Evolutionary conservation across 2,329 filamentous ascomycete species (phyloP).

Genomic region (Cadophora gregata): DNA sequence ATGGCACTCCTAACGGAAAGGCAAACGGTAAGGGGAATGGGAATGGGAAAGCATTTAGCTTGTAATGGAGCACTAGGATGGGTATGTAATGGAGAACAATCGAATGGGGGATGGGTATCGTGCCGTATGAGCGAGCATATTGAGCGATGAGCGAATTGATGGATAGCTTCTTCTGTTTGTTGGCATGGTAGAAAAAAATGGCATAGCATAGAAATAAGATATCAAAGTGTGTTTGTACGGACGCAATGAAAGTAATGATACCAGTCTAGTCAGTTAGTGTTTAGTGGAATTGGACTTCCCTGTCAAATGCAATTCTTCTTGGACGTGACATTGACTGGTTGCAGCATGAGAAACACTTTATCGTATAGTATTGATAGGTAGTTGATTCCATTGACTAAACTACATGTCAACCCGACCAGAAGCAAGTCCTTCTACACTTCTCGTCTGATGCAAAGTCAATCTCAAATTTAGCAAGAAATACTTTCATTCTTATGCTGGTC

Average conservation of each 20-base stretch:
- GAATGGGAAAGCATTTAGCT: conserved; percentile 6
- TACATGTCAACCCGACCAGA: no score
- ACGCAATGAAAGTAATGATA: no score
- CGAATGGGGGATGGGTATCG: not conserved
- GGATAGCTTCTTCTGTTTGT: conserved; percentile 1
- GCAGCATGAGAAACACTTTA: no score
- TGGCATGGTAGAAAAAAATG: not conserved
- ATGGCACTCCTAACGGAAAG: not conserved
- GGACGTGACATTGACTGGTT: no score
- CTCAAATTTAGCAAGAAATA: no score
- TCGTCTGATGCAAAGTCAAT: no score
- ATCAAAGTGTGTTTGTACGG: not conserved
- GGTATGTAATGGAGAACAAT: conserved; percentile 9
- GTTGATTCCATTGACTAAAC: no score
- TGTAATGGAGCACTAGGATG: not conserved
- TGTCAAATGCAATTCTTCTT: no score
- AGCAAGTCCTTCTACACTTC: no score
- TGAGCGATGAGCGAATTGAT: not conserved
- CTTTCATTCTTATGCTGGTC: not conserved
- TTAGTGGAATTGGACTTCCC: no score
- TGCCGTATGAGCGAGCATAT: conserved; percentile 2
- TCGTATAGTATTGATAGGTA: no score
- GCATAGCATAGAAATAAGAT: conserved; percentile 1
- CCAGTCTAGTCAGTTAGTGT: no score
- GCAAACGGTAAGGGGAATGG: conserved; percentile 1